phyloP scores from a whole-genome alignment of 2,329 filamentous ascomycete genomes.

The Ophiostoma triangulosporum region DNA sequence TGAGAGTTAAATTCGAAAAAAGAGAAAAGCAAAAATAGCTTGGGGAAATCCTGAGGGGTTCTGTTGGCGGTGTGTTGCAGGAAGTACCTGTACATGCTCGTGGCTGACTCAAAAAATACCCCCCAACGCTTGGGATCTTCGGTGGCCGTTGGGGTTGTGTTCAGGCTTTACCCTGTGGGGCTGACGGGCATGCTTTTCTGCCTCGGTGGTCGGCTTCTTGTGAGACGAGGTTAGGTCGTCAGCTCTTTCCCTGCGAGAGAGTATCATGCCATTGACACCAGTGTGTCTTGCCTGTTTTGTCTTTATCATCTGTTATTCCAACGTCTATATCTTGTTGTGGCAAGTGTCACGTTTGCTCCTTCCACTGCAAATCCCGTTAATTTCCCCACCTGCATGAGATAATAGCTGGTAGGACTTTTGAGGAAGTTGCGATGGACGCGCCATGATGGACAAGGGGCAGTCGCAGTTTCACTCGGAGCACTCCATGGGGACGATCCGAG shows the following conservation, averaged over 20 bases:
- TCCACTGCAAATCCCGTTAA: not conserved
- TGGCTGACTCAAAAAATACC: not conserved
- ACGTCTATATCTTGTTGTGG: not conserved
- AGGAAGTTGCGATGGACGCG: not conserved
- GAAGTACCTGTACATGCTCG: slow-evolving; percentile 19
- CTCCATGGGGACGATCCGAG: slow-evolving; percentile 8
- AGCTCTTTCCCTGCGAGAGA: not conserved
- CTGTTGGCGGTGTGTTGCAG: slow-evolving; percentile 15
- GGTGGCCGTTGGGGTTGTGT: slow-evolving; percentile 8
- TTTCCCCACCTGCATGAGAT: not conserved
- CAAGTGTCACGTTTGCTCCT: not conserved
- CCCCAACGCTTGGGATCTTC: slow-evolving; percentile 5
- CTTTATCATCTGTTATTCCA: not conserved
- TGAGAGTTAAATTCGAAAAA: not conserved
- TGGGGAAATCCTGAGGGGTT: slow-evolving; percentile 17
- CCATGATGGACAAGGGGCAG: not conserved
- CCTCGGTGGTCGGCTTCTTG: slow-evolving; percentile 5
- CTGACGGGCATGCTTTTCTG: slow-evolving; percentile 2
- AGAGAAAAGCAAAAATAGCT: slow-evolving; percentile 11
- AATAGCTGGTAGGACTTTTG: slow-evolving; percentile 1
- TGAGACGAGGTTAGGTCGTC: not conserved
- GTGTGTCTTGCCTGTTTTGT: not conserved
- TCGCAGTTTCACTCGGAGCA: slow-evolving; percentile 4
- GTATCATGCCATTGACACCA: not conserved
- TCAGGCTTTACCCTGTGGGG: slow-evolving; percentile 5